Conservation (phyloP, 768 basidiomycete genomes). For the Mycena filopes region DNA sequence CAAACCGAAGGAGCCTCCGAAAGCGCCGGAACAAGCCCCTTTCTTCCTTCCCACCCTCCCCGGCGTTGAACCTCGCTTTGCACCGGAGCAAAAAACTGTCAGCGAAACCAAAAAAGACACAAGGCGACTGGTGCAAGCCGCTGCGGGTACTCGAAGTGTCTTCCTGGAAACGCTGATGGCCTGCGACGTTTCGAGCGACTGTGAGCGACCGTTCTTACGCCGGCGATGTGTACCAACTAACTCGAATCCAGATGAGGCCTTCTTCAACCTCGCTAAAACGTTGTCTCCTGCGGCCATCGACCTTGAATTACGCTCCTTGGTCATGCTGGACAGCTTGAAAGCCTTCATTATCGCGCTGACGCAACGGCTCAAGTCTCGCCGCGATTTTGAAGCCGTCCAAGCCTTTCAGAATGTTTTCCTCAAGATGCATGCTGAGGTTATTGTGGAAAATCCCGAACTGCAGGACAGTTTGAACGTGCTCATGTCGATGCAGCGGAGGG, state of each 20-base stretch:
- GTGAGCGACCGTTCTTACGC: conserved; percentile 57
- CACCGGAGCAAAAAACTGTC: conserved; percentile 54
- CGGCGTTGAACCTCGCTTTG: conserved; percentile 88
- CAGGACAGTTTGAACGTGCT: conserved; percentile 65
- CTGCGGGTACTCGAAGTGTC: conserved; percentile 67
- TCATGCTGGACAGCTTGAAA: conserved; percentile 68
- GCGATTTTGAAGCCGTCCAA: conserved; percentile 97
- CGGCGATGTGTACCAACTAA: neutral
- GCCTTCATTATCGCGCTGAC: conserved; percentile 81
- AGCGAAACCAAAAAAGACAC: conserved; percentile 55
- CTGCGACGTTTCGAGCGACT: conserved; percentile 68
- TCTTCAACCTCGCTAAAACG: conserved; percentile 87
- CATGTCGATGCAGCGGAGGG: conserved; percentile 72
- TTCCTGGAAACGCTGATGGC: conserved; percentile 73
- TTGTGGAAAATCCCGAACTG: conserved; percentile 79
- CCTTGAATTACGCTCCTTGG: conserved; percentile 86
- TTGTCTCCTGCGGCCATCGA: conserved; percentile 93
- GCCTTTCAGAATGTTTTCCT: conserved; percentile 87
- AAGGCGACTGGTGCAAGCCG: conserved; percentile 62
- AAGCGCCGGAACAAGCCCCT: conserved; percentile 93
- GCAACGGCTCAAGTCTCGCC: conserved; percentile 77
- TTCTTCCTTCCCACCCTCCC: conserved; percentile 96
- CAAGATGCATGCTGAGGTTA: conserved; percentile 82
- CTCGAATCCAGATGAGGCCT: conserved; percentile 69
- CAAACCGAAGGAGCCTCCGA: conserved; percentile 95